Conservation (phyloP, 345 rosid species). For the Pelargonium nanum region DNA sequence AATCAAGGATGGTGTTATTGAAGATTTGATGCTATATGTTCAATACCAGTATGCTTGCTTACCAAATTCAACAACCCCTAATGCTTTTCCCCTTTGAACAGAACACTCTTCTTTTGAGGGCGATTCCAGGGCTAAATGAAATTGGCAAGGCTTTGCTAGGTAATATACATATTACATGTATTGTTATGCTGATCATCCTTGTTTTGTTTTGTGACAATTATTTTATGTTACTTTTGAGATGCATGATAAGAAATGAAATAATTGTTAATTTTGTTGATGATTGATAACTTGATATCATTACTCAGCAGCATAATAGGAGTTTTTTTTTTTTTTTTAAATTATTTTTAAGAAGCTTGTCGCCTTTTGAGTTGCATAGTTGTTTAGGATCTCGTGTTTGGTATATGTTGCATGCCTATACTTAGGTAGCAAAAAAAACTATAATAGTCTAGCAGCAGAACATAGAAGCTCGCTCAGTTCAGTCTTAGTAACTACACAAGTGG, state of each 20-base stretch:
- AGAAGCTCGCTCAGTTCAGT: background rate
- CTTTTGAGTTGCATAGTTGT: background rate
- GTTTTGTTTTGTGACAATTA: background rate
- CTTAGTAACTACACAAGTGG: background rate
- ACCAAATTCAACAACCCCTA: background rate
- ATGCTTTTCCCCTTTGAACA: slow-evolving; percentile 15
- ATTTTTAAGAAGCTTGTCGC: background rate
- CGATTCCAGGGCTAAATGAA: slow-evolving; percentile 83
- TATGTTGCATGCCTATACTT: no score
- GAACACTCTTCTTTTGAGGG: slow-evolving; percentile 81
- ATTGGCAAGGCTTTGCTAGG: slow-evolving; percentile 72
- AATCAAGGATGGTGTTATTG: background rate
- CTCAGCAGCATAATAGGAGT: no score
- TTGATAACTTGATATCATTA: background rate
- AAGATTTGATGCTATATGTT: background rate
- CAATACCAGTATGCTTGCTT: background rate
- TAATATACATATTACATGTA: slow-evolving; percentile 14
- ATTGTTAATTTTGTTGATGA: background rate
- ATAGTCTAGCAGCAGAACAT: background rate
- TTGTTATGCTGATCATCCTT: background rate
- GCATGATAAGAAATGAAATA: background rate
- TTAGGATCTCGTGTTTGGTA: background rate
- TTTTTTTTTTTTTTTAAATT: no score
- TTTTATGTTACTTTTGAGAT: background rate
- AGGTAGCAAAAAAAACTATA: background rate